A percentile compares a stretch with the other conserved stretches of the same genome.
These are phyloP conservation scores for Fusarium oligoseptatum DNA, from an alignment of 2,329 filamentous ascomycete species.

Conservation along the genomic window DNA sequence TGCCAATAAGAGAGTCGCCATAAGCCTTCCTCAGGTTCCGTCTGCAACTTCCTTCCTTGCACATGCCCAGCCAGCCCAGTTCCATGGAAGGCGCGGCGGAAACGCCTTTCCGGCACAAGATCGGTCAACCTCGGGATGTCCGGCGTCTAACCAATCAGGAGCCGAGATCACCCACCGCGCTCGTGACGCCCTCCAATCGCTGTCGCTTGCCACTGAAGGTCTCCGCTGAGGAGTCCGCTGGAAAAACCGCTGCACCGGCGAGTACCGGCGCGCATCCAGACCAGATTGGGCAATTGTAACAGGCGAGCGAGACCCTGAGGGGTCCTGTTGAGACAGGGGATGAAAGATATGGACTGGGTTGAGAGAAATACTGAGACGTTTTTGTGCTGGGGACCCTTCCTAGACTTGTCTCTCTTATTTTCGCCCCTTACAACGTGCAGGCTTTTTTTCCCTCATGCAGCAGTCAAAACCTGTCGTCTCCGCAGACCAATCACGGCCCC, in stretches of 20 bases:
- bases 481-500: slow-evolving; percentile 44
- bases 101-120: slow-evolving; percentile 14
- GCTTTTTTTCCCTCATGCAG: slow-evolving; percentile 1
- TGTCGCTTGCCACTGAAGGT: slow-evolving; percentile 14
- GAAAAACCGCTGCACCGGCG: slow-evolving; percentile 27
- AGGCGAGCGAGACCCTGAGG: not conserved
- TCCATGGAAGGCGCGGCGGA: not conserved
- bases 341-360: not conserved
- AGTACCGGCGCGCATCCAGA: slow-evolving; percentile 15
- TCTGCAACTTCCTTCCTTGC: slow-evolving; percentile 27
- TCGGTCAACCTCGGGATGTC: slow-evolving; percentile 46
- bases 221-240: slow-evolving; percentile 19
- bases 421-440: not conserved
- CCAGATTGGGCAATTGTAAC: not conserved
- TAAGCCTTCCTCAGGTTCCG: slow-evolving; percentile 25
- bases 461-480: slow-evolving; percentile 20
- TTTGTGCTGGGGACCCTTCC: not conserved
- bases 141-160: slow-evolving; percentile 20
- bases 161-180: not conserved
- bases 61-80: slow-evolving; percentile 25
- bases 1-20: slow-evolving; percentile 44
- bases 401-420: not conserved
- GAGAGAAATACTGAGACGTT: not conserved
- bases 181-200: slow-evolving; percentile 26
- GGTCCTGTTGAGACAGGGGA: not conserved